Percentiles rank a stretch among this genome's conserved stretches.
These are phyloP conservation scores for Amanita rubescens DNA, from an alignment of 768 basidiomycete species.

Conservation along the genomic window DNA sequence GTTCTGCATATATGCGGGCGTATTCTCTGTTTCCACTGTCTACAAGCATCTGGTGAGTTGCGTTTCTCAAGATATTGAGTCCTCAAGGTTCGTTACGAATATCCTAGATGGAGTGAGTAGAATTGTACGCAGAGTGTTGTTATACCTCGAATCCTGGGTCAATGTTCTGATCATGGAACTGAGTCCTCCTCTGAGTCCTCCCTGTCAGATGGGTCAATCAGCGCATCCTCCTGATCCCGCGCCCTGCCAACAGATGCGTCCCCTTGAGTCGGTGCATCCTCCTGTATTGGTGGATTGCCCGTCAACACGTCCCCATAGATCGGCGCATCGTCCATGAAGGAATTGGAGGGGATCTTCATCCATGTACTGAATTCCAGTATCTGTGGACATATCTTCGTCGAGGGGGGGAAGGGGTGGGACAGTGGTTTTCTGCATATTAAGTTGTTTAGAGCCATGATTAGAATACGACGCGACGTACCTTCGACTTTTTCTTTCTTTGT, in stretches of 20 bases:
- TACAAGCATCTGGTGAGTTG: background rate
- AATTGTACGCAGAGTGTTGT: background rate
- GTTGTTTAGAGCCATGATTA: background rate
- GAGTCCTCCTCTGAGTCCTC: background rate
- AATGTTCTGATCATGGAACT: background rate
- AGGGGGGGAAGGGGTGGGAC: background rate
- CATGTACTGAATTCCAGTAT: too few species aligned
- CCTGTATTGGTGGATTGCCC: background rate
- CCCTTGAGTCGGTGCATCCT: too few species aligned
- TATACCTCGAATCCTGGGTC: background rate
- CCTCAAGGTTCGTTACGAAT: background rate
- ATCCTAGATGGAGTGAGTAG: background rate
- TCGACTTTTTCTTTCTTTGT: background rate
- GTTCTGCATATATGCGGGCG: background rate
- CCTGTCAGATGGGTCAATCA: background rate
- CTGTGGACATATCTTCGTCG: background rate
- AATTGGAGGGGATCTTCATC: background rate
- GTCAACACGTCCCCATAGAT: background rate
- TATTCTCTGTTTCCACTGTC: background rate
- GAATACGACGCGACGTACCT: background rate
- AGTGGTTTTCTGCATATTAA: background rate
- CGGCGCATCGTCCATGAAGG: background rate
- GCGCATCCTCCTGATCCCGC: background rate
- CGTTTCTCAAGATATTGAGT: conserved; percentile 1
- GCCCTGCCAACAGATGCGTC: background rate